Base-by-base conservation (phyloP, 179 eudicot species). In the Nepenthes alata region DNA sequence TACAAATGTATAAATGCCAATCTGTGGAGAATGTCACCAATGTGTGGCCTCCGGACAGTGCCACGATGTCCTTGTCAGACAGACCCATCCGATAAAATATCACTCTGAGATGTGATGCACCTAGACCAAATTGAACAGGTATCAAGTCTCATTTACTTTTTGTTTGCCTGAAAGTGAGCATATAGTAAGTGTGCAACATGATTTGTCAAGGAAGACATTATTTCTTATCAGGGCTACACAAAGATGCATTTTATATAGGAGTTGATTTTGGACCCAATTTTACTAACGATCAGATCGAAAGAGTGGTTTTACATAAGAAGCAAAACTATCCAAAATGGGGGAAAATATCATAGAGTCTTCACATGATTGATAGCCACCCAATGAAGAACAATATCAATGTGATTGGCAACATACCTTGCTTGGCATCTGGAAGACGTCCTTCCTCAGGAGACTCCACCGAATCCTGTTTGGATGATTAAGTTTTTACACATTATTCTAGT, bases 381-480 rank as follows among this genome's bases (percentile, higher is more conserved):
- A 25, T 25, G 25, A 25, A 25, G 25, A 25, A 25, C 25, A 25
- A 25, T 4, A 41, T 62, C 53, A 34, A 38, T 25, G 55, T 35
- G 11, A 37, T 39, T 35, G 47, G 2, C 9, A 37, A 49, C 60
- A 25, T 65, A 84, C 98, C 98, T 81, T 67, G 69, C 38, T 70
- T 78, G 48, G 96, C 98, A 74, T 84, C 83, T 13, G 98, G 98
- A 72, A 91, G 95, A 45, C 96, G 98, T 45, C 98, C 96, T 71
- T 91, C 98, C 37, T 84, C 81, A 0, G 83, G 80, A 64, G 86
- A 78, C 51, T 59, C 74, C 47, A 61, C 6, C 11, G 69, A 81
- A 69, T 91, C 96, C 96, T 91, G 61, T 11, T 14, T 11, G 16
- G 16, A 52, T 1, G 2, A 5, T 16, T 8, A 16, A 37, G 11